Percentiles rank a stretch among this genome's conserved stretches.
These are phyloP conservation scores for Puccinia triticina DNA, from an alignment of 1,284 basidiomycete genomes.

Conservation along the genomic window DNA sequence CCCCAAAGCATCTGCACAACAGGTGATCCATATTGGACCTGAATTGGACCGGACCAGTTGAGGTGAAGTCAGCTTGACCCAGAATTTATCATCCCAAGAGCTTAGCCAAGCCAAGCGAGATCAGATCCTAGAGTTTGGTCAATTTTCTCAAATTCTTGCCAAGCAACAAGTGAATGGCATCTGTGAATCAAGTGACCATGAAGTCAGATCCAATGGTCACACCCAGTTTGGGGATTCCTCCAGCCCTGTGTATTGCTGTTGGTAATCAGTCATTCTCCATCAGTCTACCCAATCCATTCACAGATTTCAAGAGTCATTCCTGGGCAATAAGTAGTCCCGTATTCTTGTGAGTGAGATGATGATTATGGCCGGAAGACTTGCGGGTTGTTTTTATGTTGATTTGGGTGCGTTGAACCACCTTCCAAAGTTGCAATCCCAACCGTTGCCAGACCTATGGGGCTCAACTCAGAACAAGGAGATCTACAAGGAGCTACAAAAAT, in stretches of 20 bases:
- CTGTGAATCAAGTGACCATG: conserved; percentile 65
- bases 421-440: conserved; percentile 73
- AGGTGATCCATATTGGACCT: conserved; percentile 54
- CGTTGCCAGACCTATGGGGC: conserved; percentile 59
- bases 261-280: conserved; percentile 33
- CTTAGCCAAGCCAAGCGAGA: conserved; percentile 30
- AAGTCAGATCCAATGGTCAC: conserved; percentile 38
- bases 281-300: conserved; percentile 36
- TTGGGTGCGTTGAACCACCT: conserved; percentile 59
- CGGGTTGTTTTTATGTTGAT: conserved; percentile 68
- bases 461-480: conserved; percentile 50
- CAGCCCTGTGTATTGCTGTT: conserved; percentile 1
- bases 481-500: conserved; percentile 62
- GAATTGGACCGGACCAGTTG: conserved; percentile 53
- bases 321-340: conserved; percentile 53
- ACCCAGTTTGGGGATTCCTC: conserved; percentile 22
- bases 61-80: background rate
- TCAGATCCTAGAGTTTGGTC: conserved; percentile 22
- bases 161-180: conserved; percentile 57
- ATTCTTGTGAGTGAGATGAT: conserved; percentile 77
- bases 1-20: conserved; percentile 53
- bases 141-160: conserved; percentile 26
- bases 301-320: conserved; percentile 64
- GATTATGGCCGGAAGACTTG: conserved; percentile 77
- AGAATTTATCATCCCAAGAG: conserved; percentile 19